phyloP scores from a whole-genome alignment of 768 basidiomycete genomes.

The Boletus tomentosulus region DNA sequence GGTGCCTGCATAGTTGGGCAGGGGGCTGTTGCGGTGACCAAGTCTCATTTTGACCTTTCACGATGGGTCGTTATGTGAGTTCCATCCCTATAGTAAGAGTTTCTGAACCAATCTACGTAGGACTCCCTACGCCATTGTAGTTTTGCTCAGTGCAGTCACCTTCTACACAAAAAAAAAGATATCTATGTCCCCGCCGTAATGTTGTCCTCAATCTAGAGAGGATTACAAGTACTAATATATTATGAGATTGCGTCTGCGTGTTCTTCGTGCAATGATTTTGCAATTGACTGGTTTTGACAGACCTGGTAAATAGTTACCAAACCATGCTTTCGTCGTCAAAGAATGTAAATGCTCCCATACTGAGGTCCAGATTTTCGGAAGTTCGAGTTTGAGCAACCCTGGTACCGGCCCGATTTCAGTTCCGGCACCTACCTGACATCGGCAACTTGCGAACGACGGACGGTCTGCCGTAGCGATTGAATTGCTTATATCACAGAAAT shows the following conservation, averaged over 20 bases:
- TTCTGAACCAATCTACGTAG: slow-evolving; percentile 5
- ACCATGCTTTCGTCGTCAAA: background rate
- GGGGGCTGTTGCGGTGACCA: background rate
- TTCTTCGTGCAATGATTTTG: slow-evolving; percentile 9
- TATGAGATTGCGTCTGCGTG: slow-evolving; percentile 8
- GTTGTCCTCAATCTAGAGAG: slow-evolving; percentile 15
- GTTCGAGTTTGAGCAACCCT: background rate
- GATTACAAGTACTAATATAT: slow-evolving; percentile 15
- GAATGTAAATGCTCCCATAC: background rate
- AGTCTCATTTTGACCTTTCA: background rate
- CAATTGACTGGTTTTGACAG: slow-evolving; percentile 9
- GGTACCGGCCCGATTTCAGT: background rate
- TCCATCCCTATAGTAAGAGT: background rate
- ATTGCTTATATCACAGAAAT: slow-evolving; percentile 20
- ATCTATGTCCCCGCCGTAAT: slow-evolving; percentile 19
- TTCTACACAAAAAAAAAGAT: slow-evolving; percentile 15
- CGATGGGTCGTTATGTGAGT: slow-evolving; percentile 7
- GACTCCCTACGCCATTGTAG: background rate
- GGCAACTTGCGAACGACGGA: slow-evolving; percentile 8
- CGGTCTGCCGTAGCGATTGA: slow-evolving; percentile 11
- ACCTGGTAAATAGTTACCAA: slow-evolving; percentile 11
- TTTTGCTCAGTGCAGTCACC: slow-evolving; percentile 1
- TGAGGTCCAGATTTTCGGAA: background rate
- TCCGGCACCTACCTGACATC: slow-evolving; percentile 6
- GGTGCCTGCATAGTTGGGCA: slow-evolving; percentile 49